Evolutionary conservation across 768 basidiomycete species (phyloP).

Genomic region (Pulveroboletus sp.): DNA sequence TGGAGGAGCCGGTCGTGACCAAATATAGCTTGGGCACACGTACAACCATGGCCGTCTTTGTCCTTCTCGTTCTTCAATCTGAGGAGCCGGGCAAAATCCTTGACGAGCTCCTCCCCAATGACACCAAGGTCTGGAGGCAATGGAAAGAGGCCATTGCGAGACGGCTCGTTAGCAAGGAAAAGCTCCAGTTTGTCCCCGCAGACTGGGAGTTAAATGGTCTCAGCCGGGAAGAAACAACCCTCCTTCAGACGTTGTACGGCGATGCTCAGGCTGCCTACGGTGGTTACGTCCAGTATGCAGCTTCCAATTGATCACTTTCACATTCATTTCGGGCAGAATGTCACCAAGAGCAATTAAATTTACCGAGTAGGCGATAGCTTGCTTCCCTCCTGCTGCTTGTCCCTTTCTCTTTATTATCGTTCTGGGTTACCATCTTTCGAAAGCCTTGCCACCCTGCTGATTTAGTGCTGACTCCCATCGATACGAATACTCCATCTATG

Average conservation of each 20-base stretch:
- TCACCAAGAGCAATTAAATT: too few relatives aligned
- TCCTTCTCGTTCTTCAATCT: constrained; percentile 20
- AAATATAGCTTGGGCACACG: constrained; percentile 22
- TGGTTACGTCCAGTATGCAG: constrained; percentile 13
- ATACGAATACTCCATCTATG: too few relatives aligned
- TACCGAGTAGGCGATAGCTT: too few relatives aligned
- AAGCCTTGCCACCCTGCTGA: too few relatives aligned
- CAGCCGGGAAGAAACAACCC: constrained; percentile 10
- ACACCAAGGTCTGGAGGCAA: constrained; percentile 28
- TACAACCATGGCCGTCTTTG: constrained; percentile 24
- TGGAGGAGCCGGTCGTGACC: constrained; percentile 19
- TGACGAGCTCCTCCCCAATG: constrained; percentile 22
- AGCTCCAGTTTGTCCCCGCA: constrained; percentile 16
- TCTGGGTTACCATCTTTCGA: too few relatives aligned
- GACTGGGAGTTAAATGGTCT: constrained; percentile 21
- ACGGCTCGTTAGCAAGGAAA: constrained; percentile 16
- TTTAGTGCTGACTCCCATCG: too few relatives aligned
- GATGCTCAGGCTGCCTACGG: constrained; percentile 26
- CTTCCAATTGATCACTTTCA: constrained; percentile 4
- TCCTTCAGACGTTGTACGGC: constrained; percentile 21
- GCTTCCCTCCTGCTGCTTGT: not conserved
- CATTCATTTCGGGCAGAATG: too few relatives aligned
- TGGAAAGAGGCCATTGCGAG: constrained; percentile 22
- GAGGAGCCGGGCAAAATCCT: constrained; percentile 20
- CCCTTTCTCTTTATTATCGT: too few relatives aligned